Conservation (phyloP, 768 basidiomycete species). For the Coprinopsis strossmayeri region DNA sequence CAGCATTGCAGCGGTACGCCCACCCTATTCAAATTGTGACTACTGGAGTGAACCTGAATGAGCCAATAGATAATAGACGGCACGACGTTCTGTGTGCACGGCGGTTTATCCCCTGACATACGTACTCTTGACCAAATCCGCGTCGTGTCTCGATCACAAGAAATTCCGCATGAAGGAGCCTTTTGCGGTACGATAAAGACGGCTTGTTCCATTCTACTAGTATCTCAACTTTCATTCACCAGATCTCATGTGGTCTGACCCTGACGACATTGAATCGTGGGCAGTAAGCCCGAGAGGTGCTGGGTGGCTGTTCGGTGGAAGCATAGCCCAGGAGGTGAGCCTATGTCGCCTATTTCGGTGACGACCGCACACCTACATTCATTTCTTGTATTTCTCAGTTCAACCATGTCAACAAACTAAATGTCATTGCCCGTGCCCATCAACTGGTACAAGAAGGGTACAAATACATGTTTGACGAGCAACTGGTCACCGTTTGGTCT, state of each 20-base stretch:
- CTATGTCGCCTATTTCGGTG: too few relatives aligned
- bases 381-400: conserved; percentile 42
- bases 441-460: conserved; percentile 95
- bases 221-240: neutral
- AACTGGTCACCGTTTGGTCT: conserved; percentile 90
- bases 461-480: conserved; percentile 95
- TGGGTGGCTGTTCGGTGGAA: conserved; percentile 89
- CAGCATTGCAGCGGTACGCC: conserved; percentile 85
- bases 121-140: conserved; percentile 92
- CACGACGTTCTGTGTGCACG: conserved; percentile 88
- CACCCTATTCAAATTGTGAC: conserved; percentile 1
- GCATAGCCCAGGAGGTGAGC: conserved; percentile 82
- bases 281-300: conserved; percentile 95
- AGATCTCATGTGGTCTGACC: conserved; percentile 99
- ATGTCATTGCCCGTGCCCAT: conserved; percentile 89
- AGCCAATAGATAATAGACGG: conserved; percentile 85
- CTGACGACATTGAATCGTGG: conserved; percentile 93
- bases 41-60: neutral
- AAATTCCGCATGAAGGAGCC: conserved; percentile 98
- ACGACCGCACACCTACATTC: neutral
- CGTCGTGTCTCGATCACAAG: conserved; percentile 89
- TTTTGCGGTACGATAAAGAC: conserved; percentile 62
- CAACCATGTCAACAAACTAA: conserved; percentile 85
- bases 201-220: neutral
- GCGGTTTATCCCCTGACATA: conserved; percentile 93